Evolutionary conservation across 2,329 filamentous ascomycete species (phyloP), one percentile per base, ranked within the genome.

Genomic region (Fusarium subglutinans): DNA sequence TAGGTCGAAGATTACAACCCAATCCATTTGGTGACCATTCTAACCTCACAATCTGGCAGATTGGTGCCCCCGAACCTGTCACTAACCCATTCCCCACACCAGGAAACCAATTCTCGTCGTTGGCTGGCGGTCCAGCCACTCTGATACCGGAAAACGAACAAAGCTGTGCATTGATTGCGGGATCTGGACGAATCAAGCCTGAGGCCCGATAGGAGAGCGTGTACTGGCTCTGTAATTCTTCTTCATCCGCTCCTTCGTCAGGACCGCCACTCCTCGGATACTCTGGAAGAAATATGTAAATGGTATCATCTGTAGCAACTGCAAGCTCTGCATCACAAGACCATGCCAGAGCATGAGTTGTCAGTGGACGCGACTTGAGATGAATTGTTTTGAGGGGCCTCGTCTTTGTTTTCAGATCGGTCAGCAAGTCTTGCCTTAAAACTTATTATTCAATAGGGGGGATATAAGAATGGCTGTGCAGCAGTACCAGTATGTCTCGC

Each of bases 21-120:
- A 91, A 79, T 4, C 87, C 87, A n/a, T 80, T 81, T 0, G 89
- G 88, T n/a, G 88, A 90, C 89, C 89, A 91, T 54, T 84, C 86
- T 26, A 90, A 72, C 14, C 83, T 80, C 20, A 90, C 84, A 22
- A 88, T 84, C 73, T 90, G 88, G 70, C 88, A 89, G 74, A 90
- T 82, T 8, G 86, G 86, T 11, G 80, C 81, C 8, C 87, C 88
- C 5, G 84, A 83, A 22, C 84, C 84, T 1, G 86, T 86, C 43
- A 89, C 83, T 5, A 83, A 72, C 6, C 85, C 85, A 9, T 75
- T 78, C 1, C 87, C 88, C 8, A 85, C 86, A 17, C 87, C 87
- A 3, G 77, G 80, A 38, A 81, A 82, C 71, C 78, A 79, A 33
- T 76, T 77, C 43, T 79, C 79, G 20, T 79, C 80, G n/a, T 73